Evolutionary conservation across 495 filamentous ascomycete species (phyloP), one percentile per base, ranked within the genome.

Genomic region (Cudoniella acicularis): DNA sequence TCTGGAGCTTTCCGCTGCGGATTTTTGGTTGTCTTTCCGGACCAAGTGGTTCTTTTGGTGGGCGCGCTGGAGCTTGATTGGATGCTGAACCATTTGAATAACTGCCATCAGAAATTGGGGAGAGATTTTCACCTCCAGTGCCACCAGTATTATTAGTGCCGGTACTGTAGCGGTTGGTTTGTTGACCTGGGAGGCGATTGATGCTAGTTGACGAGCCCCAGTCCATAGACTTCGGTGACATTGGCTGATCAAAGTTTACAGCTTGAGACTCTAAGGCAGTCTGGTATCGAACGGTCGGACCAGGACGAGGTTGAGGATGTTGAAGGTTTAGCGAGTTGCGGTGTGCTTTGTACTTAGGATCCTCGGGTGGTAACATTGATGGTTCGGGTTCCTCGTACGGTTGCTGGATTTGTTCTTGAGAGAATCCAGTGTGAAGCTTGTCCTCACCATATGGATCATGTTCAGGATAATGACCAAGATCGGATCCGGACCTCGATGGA

Each of bases 311-410:
- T 68, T 97, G 92, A 16, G 92, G 92, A 72, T 97, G 92, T 69
- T 92, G 86, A 6, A 97, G 75, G 66, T 92, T 91, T 25, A 96
- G 73, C 47, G 90, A 95, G 69, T 94, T 89, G 50, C 92, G 90
- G 71, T 96, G 89, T 17, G 90, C 90, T 66, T 89, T 85, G 69
- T 96, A 96, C 69, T 96, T 95, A 26, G 92, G 90, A 56, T 90
- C 87, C 67, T 96, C 92, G 21, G 90, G 89, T 13, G 84, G 86
- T 18, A 88, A 77, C 25, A 88, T 69, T 1, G 86, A 85, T 23
- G 83, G 80, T 3, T 82, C 76, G 59, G 80, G 75, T 41, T 83
- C 77, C 54, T 70, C 55, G 26, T 60, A 60, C 18, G n/a, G n/a
- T n/a, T 56, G 56, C 42, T 62, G 41, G 36, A 67, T 40, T 21